phyloP scores from a whole-genome alignment of 1,284 basidiomycete genomes.

The Cryptococcus maquisensis region DNA sequence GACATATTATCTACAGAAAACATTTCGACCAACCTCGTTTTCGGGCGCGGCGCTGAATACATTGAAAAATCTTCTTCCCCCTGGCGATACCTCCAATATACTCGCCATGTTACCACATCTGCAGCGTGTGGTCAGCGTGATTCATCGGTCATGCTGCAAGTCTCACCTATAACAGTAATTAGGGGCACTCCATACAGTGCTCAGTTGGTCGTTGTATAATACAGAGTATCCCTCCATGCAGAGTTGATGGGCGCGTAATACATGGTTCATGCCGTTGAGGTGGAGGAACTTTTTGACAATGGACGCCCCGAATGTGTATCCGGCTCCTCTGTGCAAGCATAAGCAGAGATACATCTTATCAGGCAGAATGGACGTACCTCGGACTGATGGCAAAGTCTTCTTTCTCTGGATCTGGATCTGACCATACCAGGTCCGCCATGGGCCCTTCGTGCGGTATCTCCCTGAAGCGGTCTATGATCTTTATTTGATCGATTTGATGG shows the following conservation, averaged over 20 bases:
- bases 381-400: constrained; percentile 99
- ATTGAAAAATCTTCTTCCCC: constrained; percentile 86
- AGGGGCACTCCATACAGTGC: constrained; percentile 97
- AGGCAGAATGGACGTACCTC: constrained; percentile 56
- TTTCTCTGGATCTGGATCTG: constrained; percentile 97
- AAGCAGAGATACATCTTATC: neutral
- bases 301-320: constrained; percentile 97
- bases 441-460: constrained; percentile 99
- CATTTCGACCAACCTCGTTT: constrained; percentile 57
- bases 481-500: constrained; percentile 99
- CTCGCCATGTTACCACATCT: constrained; percentile 96
- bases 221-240: constrained; percentile 99
- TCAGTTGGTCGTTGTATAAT: constrained; percentile 88
- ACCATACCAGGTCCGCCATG: constrained; percentile 99
- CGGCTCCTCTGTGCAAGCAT: constrained; percentile 69
- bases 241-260: constrained; percentile 94
- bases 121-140: constrained; percentile 50
- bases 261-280: constrained; percentile 94
- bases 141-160: neutral
- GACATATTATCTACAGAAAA: neutral
- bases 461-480: constrained; percentile 96
- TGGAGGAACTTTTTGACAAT: constrained; percentile 97
- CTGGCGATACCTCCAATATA: constrained; percentile 92
- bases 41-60: constrained; percentile 97
- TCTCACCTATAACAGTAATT: constrained; percentile 74